These are phyloP conservation scores for Pythium rishiriense DNA, from an alignment of 352 stramenopile species.

Conservation along the genomic window DNA sequence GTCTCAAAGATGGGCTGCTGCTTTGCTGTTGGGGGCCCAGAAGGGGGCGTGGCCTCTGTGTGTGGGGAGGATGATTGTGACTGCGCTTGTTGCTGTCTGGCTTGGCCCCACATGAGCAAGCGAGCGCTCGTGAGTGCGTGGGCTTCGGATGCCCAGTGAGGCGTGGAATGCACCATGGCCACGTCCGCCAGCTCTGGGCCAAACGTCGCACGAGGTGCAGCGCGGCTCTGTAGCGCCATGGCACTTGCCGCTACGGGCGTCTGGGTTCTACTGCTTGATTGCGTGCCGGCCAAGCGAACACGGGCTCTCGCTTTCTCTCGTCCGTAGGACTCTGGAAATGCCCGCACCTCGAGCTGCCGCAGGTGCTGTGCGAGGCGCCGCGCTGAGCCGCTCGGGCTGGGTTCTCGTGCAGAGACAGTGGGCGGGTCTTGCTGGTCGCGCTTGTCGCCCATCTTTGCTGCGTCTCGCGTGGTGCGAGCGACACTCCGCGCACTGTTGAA, in stretches of 20 bases:
- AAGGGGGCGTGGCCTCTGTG: not conserved
- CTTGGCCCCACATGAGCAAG: constrained; percentile 16
- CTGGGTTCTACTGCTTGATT: constrained; percentile 16
- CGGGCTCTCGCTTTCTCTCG: not conserved
- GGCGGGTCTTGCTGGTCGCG: constrained; percentile 15
- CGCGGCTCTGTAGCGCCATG: constrained; percentile 14
- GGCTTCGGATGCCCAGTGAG: constrained; percentile 7
- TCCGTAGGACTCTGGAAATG: not conserved
- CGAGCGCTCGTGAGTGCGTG: constrained; percentile 5
- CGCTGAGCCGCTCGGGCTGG: not conserved
- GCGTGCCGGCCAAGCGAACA: not conserved
- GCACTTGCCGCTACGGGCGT: not conserved
- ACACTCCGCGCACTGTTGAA: constrained; percentile 7
- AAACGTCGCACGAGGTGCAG: not conserved
- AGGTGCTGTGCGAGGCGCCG: constrained; percentile 8
- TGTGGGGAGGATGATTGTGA: not conserved
- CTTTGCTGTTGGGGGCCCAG: not conserved
- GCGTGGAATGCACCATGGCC: not conserved
- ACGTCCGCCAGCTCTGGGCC: not conserved
- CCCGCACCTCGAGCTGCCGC: constrained; percentile 8
- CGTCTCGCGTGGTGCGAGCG: constrained; percentile 13
- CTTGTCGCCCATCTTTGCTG: constrained; percentile 15
- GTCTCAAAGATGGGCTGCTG: not conserved
- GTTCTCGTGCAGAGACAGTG: not conserved
- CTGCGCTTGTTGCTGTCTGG: constrained; percentile 9